Evolutionary conservation across 2,329 filamentous ascomycete genomes (phyloP).

Genomic region (Beauveria sp.): DNA sequence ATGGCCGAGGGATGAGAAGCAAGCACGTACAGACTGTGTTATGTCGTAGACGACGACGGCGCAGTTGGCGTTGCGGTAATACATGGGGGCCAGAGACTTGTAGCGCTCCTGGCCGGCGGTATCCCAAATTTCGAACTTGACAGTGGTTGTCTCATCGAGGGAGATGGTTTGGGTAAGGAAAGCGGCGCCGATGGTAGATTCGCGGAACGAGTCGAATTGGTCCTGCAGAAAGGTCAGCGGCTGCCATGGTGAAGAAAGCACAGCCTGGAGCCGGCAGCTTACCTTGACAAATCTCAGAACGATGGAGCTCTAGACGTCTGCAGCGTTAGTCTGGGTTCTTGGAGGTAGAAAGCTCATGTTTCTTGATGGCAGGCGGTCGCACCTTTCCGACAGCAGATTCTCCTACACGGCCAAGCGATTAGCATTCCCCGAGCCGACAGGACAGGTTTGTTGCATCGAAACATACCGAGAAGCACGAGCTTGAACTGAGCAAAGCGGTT

Average conservation of each 20-base stretch:
- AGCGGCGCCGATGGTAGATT: slow-evolving; percentile 96
- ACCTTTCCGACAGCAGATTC: slow-evolving; percentile 99
- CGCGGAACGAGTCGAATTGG: slow-evolving; percentile 96
- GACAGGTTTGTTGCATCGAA: slow-evolving; percentile 6
- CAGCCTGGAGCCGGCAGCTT: slow-evolving; percentile 20
- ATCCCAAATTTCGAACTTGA: slow-evolving; percentile 99
- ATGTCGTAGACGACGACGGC: slow-evolving; percentile 99
- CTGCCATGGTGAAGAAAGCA: slow-evolving; percentile 6
- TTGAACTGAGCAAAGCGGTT: slow-evolving; percentile 98
- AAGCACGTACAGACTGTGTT: slow-evolving; percentile 79
- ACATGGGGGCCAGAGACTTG: slow-evolving; percentile 98
- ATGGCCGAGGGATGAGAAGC: background rate
- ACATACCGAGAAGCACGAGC: slow-evolving; percentile 86
- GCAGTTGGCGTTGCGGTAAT: slow-evolving; percentile 99
- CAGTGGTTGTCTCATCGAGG: slow-evolving; percentile 93
- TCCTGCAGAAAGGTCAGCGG: slow-evolving; percentile 49
- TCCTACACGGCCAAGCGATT: slow-evolving; percentile 51
- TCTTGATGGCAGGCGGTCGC: slow-evolving; percentile 17
- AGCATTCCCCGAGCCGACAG: slow-evolving; percentile 9
- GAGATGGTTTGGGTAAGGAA: slow-evolving; percentile 99
- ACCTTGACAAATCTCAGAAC: slow-evolving; percentile 98
- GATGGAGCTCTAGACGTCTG: slow-evolving; percentile 69
- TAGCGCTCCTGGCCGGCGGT: slow-evolving; percentile 97
- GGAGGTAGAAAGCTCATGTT: background rate
- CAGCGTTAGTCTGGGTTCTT: slow-evolving; percentile 16